Conservation (phyloP, 805 yeast species). For the Saccharomycopsis sp. region DNA sequence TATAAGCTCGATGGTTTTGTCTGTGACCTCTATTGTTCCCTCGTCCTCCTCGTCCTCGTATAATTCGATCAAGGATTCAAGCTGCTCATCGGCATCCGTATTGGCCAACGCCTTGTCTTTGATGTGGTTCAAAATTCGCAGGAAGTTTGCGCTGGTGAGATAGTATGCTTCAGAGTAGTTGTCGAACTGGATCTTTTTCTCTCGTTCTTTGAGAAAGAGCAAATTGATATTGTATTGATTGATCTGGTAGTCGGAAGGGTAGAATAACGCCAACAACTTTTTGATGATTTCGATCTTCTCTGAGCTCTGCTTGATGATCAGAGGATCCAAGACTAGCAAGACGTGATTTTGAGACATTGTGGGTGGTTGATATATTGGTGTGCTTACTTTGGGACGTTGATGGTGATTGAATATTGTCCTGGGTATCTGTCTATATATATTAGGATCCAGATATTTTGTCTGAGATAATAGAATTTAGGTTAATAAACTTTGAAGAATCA, state of each 20-base stretch:
- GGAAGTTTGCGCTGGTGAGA: slow-evolving; percentile 7
- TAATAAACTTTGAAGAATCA: background rate
- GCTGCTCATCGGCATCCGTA: background rate
- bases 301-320: slow-evolving; percentile 17
- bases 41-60: background rate
- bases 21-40: slow-evolving; percentile 2
- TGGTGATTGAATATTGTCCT: too few relatives aligned
- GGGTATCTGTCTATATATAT: too few relatives aligned
- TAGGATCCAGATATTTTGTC: background rate
- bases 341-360: slow-evolving; percentile 9
- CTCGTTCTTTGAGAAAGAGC: slow-evolving; percentile 5
- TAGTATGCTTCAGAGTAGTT: slow-evolving; percentile 5
- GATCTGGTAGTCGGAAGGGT: slow-evolving; percentile 6
- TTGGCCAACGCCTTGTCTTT: background rate
- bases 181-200: slow-evolving; percentile 6
- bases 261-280: slow-evolving; percentile 8
- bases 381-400: background rate
- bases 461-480: background rate
- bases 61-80: background rate
- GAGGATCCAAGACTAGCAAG: slow-evolving; percentile 18
- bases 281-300: slow-evolving; percentile 19
- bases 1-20: slow-evolving; percentile 8
- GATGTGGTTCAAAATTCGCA: background rate
- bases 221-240: slow-evolving; percentile 18
- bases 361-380: background rate